phyloP scores from a whole-genome alignment of 768 basidiomycete genomes.

The Boletus speciosus region DNA sequence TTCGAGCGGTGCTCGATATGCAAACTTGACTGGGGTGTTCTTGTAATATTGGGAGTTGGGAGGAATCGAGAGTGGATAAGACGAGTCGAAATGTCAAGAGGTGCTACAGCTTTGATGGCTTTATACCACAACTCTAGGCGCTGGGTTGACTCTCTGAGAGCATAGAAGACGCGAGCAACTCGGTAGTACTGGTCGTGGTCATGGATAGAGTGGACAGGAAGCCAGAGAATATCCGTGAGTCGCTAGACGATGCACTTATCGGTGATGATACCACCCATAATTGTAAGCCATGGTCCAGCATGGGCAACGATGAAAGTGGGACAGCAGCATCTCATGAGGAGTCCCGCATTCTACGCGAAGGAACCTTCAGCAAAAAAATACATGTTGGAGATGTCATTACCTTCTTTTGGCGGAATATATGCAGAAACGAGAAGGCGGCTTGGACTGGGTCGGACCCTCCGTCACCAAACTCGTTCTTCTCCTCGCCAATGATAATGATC shows the following conservation, averaged over 20 bases:
- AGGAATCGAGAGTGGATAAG: constrained; percentile 13
- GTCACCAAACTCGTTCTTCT: constrained; percentile 14
- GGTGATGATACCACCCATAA: constrained; percentile 30
- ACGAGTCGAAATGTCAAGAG: background rate
- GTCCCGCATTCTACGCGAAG: constrained; percentile 4
- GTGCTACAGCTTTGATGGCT: background rate
- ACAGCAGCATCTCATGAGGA: constrained; percentile 22
- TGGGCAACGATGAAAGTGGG: constrained; percentile 28
- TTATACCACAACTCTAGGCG: constrained; percentile 23
- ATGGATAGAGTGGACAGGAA: constrained; percentile 14
- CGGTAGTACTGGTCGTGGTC: constrained; percentile 15
- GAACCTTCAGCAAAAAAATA: background rate
- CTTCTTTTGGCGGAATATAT: constrained; percentile 9
- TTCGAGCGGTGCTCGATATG: constrained; percentile 21
- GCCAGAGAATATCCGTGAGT: constrained; percentile 34
- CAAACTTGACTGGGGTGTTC: constrained; percentile 6
- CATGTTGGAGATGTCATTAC: background rate
- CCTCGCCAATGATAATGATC: constrained; percentile 16
- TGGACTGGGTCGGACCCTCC: constrained; percentile 31
- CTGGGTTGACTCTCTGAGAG: constrained; percentile 14
- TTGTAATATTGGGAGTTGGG: constrained; percentile 10
- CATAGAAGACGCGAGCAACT: constrained; percentile 22
- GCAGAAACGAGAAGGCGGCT: constrained; percentile 24
- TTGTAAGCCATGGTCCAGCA: constrained; percentile 25
- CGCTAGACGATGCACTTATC: constrained; percentile 25